Conservation (phyloP, 352 stramenopile species). For the Pythium vanterpoolii region DNA sequence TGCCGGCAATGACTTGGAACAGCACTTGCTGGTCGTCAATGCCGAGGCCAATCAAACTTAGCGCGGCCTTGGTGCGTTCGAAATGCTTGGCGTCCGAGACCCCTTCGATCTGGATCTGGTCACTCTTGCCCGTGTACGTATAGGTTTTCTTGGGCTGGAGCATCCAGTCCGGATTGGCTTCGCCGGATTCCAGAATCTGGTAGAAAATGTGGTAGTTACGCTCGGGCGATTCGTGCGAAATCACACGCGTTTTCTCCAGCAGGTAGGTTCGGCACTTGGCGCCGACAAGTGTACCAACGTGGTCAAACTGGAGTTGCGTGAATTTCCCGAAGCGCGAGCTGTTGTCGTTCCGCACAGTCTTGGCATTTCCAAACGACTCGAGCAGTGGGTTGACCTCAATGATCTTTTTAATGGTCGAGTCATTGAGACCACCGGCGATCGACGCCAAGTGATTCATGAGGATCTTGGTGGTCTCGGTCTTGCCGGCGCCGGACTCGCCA, state of each 20-base stretch:
- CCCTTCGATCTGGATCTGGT: slow-evolving; percentile 62
- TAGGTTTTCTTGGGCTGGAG: slow-evolving; percentile 53
- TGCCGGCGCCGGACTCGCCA: slow-evolving; percentile 82
- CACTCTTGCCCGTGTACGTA: slow-evolving; percentile 60
- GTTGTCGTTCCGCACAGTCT: slow-evolving; percentile 53
- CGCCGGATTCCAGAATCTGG: slow-evolving; percentile 33
- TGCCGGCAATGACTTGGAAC: slow-evolving; percentile 81
- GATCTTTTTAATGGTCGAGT: slow-evolving; percentile 79
- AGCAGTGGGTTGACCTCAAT: slow-evolving; percentile 82
- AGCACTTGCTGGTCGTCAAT: slow-evolving; percentile 50
- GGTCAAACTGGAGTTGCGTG: slow-evolving; percentile 62
- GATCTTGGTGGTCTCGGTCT: slow-evolving; percentile 89
- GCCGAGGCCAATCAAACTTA: slow-evolving; percentile 62
- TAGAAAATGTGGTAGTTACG: slow-evolving; percentile 88
- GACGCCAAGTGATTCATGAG: slow-evolving; percentile 86
- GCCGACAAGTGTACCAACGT: slow-evolving; percentile 57
- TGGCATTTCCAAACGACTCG: slow-evolving; percentile 82
- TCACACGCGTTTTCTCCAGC: slow-evolving; percentile 91
- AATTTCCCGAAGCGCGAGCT: slow-evolving; percentile 49
- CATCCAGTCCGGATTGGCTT: slow-evolving; percentile 33
- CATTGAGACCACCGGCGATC: slow-evolving; percentile 59
- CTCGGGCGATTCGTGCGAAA: slow-evolving; percentile 62
- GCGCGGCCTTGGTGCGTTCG: slow-evolving; percentile 56
- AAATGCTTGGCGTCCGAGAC: slow-evolving; percentile 72
- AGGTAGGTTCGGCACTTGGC: slow-evolving; percentile 88